Evolutionary conservation across 805 yeast genomes (phyloP).

Genomic region (Yamadazyma insecticola): DNA sequence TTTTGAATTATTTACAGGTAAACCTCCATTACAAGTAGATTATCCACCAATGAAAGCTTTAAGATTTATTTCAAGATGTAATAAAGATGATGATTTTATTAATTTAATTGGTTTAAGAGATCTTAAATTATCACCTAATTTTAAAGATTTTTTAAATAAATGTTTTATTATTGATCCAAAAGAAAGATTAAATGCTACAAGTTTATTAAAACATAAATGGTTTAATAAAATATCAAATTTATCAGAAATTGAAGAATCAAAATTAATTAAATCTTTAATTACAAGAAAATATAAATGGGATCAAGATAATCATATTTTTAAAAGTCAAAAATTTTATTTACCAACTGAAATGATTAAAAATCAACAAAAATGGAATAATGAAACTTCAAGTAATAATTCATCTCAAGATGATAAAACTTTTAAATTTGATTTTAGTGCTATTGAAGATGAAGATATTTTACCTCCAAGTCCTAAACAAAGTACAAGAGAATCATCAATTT

Average conservation of each 20-base stretch:
- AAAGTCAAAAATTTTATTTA: slow-evolving; percentile 27
- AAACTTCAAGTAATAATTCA: slow-evolving; percentile 5
- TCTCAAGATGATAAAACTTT: slow-evolving; percentile 13
- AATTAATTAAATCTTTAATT: slow-evolving; percentile 24
- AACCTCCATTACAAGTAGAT: slow-evolving; percentile 56
- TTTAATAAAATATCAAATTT: slow-evolving; percentile 16
- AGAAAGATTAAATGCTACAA: slow-evolving; percentile 26
- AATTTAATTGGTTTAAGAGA: slow-evolving; percentile 22
- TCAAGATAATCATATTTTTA: slow-evolving; percentile 29
- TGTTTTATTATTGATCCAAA: slow-evolving; percentile 33
- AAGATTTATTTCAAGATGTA: slow-evolving; percentile 31
- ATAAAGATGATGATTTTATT: slow-evolving; percentile 24
- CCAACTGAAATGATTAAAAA: slow-evolving; percentile 34
- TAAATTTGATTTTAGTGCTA: slow-evolving; percentile 35
- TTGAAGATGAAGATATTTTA: slow-evolving; percentile 13
- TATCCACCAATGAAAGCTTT: slow-evolving; percentile 42
- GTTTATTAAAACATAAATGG: slow-evolving; percentile 30
- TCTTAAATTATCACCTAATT: slow-evolving; percentile 15
- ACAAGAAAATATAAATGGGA: slow-evolving; percentile 36
- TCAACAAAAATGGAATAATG: slow-evolving; percentile 25
- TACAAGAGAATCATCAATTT: slow-evolving; percentile 17
- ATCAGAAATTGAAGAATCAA: slow-evolving; percentile 6
- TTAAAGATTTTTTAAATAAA: slow-evolving; percentile 28
- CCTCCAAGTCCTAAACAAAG: slow-evolving; percentile 13
- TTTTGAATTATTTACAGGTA: slow-evolving; percentile 65